Conservation (phyloP, 2,329 filamentous ascomycete genomes). For the Nigrograna mackinnonii region DNA sequence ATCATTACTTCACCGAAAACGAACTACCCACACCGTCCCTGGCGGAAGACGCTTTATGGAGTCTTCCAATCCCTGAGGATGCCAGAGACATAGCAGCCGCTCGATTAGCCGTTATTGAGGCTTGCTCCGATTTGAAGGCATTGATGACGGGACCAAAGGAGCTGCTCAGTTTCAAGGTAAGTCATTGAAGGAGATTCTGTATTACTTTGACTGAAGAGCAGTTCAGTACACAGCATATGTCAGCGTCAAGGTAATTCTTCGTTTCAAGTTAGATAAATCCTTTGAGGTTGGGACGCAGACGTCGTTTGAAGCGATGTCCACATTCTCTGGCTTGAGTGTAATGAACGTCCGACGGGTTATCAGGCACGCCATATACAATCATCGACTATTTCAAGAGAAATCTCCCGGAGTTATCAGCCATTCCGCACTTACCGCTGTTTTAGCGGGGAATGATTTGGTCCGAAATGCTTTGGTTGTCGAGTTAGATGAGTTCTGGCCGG, state of each 20-base stretch:
- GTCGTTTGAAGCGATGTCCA: conserved; percentile 14
- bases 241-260: conserved; percentile 11
- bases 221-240: conserved; percentile 9
- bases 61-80: conserved; percentile 11
- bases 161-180: conserved; percentile 5
- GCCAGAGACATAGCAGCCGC: conserved; percentile 8
- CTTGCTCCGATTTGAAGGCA: conserved; percentile 10
- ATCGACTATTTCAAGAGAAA: conserved; percentile 15
- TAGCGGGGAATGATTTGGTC: conserved; percentile 5
- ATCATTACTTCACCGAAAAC: conserved; percentile 1
- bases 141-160: conserved; percentile 12
- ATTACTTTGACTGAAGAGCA: conserved; percentile 4
- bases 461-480: conserved; percentile 10
- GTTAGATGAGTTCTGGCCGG: conserved; percentile 15
- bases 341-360: conserved; percentile 11
- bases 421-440: conserved; percentile 13
- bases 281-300: conserved; percentile 12
- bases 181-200: conserved; percentile 3
- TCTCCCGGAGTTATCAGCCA: conserved; percentile 11
- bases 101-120: conserved; percentile 6
- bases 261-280: conserved; percentile 14
- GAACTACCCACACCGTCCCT: conserved; percentile 9
- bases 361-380: conserved; percentile 14
- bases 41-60: conserved; percentile 5
- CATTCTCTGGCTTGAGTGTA: conserved; percentile 9